Percentiles rank a stretch among this genome's conserved stretches.
phyloP scores from a whole-genome alignment of 2,329 filamentous ascomycete species.

The Calycina herbarum region DNA sequence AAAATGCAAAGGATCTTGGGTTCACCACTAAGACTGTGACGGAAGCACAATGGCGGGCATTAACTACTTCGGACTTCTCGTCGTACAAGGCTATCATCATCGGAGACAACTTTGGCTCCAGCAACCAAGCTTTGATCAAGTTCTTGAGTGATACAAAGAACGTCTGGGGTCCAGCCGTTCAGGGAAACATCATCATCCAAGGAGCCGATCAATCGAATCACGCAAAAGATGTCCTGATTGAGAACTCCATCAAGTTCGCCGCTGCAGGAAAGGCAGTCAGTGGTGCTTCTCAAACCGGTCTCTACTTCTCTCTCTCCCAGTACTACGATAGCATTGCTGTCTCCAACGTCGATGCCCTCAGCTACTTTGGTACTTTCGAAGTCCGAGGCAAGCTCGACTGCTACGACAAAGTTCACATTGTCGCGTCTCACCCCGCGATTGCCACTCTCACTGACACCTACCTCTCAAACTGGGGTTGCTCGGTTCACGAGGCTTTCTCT shows the following conservation, averaged over 20 bases:
- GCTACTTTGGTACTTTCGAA: conserved; percentile 42
- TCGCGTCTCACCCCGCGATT: conserved; percentile 40
- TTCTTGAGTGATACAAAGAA: conserved; percentile 43
- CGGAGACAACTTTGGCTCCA: conserved; percentile 41
- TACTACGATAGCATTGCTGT: conserved; percentile 40
- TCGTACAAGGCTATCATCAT: conserved; percentile 47
- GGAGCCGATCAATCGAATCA: conserved; percentile 38
- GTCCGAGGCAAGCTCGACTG: conserved; percentile 43
- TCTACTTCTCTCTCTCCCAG: conserved; percentile 46
- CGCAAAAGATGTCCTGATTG: conserved; percentile 42
- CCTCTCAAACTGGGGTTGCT: conserved; percentile 46
- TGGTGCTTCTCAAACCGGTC: conserved; percentile 36
- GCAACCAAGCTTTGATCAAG: conserved; percentile 35
- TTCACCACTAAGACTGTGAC: conserved; percentile 39
- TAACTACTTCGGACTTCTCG: conserved; percentile 45
- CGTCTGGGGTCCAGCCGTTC: conserved; percentile 43
- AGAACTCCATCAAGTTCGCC: conserved; percentile 42
- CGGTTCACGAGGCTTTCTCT: conserved; percentile 45
- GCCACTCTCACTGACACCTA: conserved; percentile 39
- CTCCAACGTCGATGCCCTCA: conserved; percentile 33
- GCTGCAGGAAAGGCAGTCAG: conserved; percentile 32
- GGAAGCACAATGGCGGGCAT: conserved; percentile 40
- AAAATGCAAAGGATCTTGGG: conserved; percentile 31
- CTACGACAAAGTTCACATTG: conserved; percentile 44
- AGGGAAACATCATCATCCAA: conserved; percentile 45